phyloP scores from a whole-genome alignment of 2,329 filamentous ascomycete genomes.

The Botrytis pseudocinerea region DNA sequence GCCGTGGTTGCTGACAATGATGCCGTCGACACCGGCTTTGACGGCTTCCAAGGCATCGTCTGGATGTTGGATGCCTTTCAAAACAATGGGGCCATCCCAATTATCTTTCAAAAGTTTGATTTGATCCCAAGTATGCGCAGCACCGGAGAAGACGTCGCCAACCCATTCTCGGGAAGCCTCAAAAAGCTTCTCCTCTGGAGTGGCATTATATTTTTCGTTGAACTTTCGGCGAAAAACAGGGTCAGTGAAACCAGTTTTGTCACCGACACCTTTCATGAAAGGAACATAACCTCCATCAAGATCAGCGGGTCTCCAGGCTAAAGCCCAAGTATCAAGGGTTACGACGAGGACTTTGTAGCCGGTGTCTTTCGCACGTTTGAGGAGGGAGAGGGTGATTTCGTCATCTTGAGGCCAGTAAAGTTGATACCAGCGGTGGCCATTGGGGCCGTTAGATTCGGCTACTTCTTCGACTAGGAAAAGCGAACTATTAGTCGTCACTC shows the following conservation, averaged over 20 bases:
- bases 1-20: slow-evolving; percentile 60
- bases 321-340: slow-evolving; percentile 69
- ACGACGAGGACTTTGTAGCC: slow-evolving; percentile 69
- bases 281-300: slow-evolving; percentile 63
- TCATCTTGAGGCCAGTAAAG: slow-evolving; percentile 72
- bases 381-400: slow-evolving; percentile 63
- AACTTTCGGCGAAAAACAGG: slow-evolving; percentile 63
- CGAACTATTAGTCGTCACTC: neutral
- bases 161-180: slow-evolving; percentile 56
- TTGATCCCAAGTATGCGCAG: slow-evolving; percentile 61
- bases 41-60: slow-evolving; percentile 51
- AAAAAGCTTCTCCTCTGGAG: slow-evolving; percentile 47
- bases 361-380: slow-evolving; percentile 59
- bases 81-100: slow-evolving; percentile 64
- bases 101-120: slow-evolving; percentile 57
- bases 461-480: slow-evolving; percentile 64
- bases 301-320: slow-evolving; percentile 69
- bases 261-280: slow-evolving; percentile 60
- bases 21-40: slow-evolving; percentile 49
- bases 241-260: slow-evolving; percentile 64
- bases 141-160: slow-evolving; percentile 52
- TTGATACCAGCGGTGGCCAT: slow-evolving; percentile 67
- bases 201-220: slow-evolving; percentile 50
- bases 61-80: slow-evolving; percentile 57
- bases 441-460: slow-evolving; percentile 54